phyloP scores from a whole-genome alignment of 1,284 basidiomycete genomes.

The Ustilago sp. region DNA sequence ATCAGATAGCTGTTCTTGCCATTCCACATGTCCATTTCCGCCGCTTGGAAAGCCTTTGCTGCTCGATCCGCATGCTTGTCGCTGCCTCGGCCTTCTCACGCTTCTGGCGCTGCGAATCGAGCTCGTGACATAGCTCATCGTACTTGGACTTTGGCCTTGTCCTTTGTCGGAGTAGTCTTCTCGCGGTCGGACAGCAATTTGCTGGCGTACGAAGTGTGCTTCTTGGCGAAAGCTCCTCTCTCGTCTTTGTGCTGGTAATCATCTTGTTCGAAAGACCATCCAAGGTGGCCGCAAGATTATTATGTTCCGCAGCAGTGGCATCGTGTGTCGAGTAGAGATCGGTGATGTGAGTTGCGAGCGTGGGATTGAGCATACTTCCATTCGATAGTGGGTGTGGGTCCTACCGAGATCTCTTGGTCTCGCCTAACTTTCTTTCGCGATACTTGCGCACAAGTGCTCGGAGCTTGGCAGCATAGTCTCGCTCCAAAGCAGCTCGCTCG shows the following conservation, averaged over 20 bases:
- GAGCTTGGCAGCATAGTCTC: constrained; percentile 52
- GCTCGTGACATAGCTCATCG: constrained; percentile 56
- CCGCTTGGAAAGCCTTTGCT: constrained; percentile 40
- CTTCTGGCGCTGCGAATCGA: constrained; percentile 53
- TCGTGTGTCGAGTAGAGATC: constrained; percentile 35
- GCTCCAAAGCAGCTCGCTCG: constrained; percentile 55
- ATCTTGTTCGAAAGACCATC: constrained; percentile 36
- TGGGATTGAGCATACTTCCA: constrained; percentile 49
- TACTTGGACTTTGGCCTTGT: constrained; percentile 58
- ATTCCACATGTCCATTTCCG: constrained; percentile 57
- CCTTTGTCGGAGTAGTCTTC: constrained; percentile 48
- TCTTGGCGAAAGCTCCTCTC: constrained; percentile 55
- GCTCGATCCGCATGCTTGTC: constrained; percentile 54
- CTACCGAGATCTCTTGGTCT: constrained; percentile 47
- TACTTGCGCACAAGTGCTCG: constrained; percentile 49
- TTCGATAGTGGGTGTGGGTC: constrained; percentile 44
- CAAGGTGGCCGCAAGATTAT: constrained; percentile 29
- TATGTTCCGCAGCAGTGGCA: constrained; percentile 27
- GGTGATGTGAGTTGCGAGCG: constrained; percentile 25
- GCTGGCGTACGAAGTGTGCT: constrained; percentile 37
- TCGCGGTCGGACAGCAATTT: constrained; percentile 55
- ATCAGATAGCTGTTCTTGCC: constrained; percentile 59
- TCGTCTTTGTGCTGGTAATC: constrained; percentile 22
- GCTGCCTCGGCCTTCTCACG: constrained; percentile 48
- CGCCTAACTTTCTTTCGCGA: constrained; percentile 46